Conservation (phyloP, 257 asterid genomes). For the Solanum piurae region DNA sequence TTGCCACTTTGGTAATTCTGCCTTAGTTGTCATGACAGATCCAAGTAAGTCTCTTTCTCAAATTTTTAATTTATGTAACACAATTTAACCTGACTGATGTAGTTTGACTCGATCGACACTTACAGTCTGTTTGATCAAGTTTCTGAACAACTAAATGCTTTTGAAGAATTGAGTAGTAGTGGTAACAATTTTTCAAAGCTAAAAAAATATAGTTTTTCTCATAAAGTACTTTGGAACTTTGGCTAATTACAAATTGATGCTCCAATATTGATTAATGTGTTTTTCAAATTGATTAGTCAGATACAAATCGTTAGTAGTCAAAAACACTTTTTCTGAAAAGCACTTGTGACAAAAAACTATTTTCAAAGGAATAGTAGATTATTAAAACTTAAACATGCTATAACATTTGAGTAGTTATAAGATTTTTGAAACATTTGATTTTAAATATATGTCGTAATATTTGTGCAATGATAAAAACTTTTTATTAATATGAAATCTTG, state of each 20-base stretch:
- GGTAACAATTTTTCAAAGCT: no score
- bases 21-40: conserved; percentile 27
- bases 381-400: not conserved
- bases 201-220: no score
- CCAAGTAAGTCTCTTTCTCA: conserved; percentile 29
- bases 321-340: not conserved
- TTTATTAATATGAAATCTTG: not conserved
- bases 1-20: conserved; percentile 37
- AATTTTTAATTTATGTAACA: not conserved
- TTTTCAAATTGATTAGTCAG: not conserved
- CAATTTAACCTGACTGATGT: not conserved
- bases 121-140: not conserved
- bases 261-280: no score
- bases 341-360: not conserved
- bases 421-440: no score
- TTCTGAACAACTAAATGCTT: not conserved
- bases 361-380: not conserved
- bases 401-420: accelerated
- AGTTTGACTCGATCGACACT: not conserved
- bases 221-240: not conserved
- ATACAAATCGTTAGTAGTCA: accelerated
- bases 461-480: accelerated
- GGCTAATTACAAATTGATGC: not conserved
- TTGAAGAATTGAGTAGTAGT: no score
- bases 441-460: no score